Conservation (phyloP, 345 rosid species). For the Adansonia digitata region DNA sequence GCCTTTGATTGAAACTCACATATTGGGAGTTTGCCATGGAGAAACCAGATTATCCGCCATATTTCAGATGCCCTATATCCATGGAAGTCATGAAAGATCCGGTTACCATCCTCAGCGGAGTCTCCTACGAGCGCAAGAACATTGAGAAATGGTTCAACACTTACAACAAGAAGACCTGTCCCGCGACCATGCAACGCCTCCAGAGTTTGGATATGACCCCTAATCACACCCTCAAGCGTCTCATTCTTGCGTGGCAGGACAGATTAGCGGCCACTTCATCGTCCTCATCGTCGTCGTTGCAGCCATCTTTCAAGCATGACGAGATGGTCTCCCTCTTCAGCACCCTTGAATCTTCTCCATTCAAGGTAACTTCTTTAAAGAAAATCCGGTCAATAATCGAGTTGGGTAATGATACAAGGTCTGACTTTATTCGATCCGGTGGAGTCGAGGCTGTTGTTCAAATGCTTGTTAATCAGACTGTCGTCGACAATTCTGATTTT, state of each 20-base stretch:
- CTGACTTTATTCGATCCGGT: background rate
- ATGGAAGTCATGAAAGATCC: constrained; percentile 11
- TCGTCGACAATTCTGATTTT: background rate
- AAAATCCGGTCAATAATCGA: background rate
- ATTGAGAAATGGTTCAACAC: constrained; percentile 1
- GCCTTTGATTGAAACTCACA: too few relatives aligned
- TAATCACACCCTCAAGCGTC: constrained; percentile 8
- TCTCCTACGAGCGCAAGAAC: constrained; percentile 8
- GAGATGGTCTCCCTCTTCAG: constrained; percentile 8
- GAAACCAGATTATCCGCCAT: background rate
- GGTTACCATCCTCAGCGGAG: background rate
- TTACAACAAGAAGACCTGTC: constrained; percentile 9
- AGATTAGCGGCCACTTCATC: background rate
- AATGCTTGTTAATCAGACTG: background rate
- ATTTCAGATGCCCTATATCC: constrained; percentile 12
- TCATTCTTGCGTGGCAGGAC: background rate
- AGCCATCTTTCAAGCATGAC: background rate
- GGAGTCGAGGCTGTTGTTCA: constrained; percentile 1
- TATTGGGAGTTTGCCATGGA: background rate
- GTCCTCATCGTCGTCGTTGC: background rate
- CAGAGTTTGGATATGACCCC: constrained; percentile 2
- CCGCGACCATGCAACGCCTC: background rate
- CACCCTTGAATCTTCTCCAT: background rate
- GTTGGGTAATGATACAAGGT: background rate
- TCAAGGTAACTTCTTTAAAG: constrained; percentile 2